A percentile compares a stretch with the other conserved stretches of the same genome.
Conservation (phyloP, 208 protist genomes). For the Herpetomonas tarakana region DNA sequence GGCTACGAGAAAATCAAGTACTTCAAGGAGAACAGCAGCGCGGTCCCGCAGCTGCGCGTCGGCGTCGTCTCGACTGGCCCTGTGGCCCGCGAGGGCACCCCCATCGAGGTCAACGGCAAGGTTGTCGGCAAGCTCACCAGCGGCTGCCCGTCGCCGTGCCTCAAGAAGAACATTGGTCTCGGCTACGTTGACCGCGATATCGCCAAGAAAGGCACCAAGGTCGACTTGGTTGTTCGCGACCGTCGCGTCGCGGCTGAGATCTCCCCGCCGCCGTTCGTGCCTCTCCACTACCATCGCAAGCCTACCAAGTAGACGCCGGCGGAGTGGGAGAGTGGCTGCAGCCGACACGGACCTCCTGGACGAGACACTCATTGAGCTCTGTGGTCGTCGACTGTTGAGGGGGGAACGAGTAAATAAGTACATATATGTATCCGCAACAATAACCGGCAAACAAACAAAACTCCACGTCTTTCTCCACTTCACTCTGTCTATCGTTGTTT, state of each 20-base stretch:
- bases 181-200: constrained; percentile 84
- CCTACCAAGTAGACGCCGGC: constrained; percentile 2
- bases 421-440: too few relatives aligned
- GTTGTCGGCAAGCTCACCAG: constrained; percentile 89
- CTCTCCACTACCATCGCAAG: constrained; percentile 57
- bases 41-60: constrained; percentile 78
- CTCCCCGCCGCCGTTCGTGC: constrained; percentile 92
- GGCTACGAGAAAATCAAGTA: constrained; percentile 85
- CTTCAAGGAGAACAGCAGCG: constrained; percentile 34
- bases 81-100: constrained; percentile 82
- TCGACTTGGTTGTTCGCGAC: constrained; percentile 90
- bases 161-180: constrained; percentile 91
- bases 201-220: constrained; percentile 66
- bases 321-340: too few relatives aligned
- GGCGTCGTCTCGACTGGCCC: constrained; percentile 89
- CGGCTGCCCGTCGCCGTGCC: constrained; percentile 84
- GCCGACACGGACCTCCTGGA: too few relatives aligned
- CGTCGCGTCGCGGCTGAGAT: constrained; percentile 73
- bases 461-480: too few relatives aligned
- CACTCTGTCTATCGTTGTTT: too few relatives aligned
- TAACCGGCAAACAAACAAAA: too few relatives aligned
- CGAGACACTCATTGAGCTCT: too few relatives aligned
- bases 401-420: too few relatives aligned
- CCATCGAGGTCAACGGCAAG: constrained; percentile 65
- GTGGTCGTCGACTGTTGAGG: too few relatives aligned